These are phyloP conservation scores for Aspergillus haitiensis DNA, from an alignment of 495 filamentous ascomycete genomes.

Conservation along the genomic window DNA sequence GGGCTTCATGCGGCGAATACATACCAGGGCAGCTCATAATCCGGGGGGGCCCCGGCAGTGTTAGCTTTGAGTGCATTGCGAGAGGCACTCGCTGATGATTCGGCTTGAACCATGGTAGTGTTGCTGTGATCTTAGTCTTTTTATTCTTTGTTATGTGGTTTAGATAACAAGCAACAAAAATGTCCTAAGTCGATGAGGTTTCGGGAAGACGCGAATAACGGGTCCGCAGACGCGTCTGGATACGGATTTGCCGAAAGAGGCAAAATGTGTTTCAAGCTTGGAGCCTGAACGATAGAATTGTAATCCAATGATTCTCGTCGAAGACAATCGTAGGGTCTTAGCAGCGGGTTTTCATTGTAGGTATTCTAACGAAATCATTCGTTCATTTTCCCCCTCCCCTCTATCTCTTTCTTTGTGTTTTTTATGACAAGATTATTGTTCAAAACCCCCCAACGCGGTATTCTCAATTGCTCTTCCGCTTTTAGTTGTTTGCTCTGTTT, in stretches of 20 bases:
- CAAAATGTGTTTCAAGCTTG: slow-evolving; percentile 1
- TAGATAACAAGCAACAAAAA: background rate
- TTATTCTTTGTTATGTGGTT: background rate
- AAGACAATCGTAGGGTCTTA: too few relatives aligned
- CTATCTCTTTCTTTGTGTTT: too few relatives aligned
- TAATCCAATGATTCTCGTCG: too few relatives aligned
- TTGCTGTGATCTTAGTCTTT: background rate
- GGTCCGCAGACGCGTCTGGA: slow-evolving; percentile 30
- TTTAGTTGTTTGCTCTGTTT: too few relatives aligned
- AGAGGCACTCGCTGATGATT: slow-evolving; percentile 75
- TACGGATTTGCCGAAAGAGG: slow-evolving; percentile 16
- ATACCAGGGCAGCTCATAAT: slow-evolving; percentile 92
- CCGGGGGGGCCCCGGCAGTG: slow-evolving; percentile 57
- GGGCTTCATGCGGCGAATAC: slow-evolving; percentile 18
- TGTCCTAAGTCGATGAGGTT: background rate
- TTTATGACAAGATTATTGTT: too few relatives aligned
- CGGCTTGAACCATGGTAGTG: slow-evolving; percentile 53
- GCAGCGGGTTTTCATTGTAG: too few relatives aligned
- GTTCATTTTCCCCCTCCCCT: too few relatives aligned
- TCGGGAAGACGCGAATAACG: slow-evolving; percentile 34
- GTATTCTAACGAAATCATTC: too few relatives aligned
- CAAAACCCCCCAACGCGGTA: too few relatives aligned
- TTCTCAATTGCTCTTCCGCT: too few relatives aligned
- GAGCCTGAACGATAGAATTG: background rate
- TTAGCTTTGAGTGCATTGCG: slow-evolving; percentile 66